Conservation (phyloP, 208 protist species). For the Borovskyia barvae region DNA sequence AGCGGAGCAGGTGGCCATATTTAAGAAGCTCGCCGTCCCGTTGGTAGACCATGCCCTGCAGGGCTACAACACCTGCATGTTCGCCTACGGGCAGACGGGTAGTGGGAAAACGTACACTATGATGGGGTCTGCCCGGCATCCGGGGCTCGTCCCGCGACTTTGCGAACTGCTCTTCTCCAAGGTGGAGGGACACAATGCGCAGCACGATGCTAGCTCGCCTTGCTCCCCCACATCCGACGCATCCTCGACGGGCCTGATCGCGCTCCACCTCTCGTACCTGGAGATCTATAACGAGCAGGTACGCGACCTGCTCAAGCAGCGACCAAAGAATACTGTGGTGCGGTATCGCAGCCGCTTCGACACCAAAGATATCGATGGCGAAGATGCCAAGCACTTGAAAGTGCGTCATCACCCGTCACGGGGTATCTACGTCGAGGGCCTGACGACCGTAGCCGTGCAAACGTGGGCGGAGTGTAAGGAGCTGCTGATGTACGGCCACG, state of each 20-base stretch:
- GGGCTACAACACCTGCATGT: constrained; percentile 85
- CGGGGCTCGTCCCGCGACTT: constrained; percentile 75
- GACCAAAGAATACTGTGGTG: constrained; percentile 51
- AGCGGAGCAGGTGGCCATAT: constrained; percentile 53
- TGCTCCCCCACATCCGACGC: too few relatives aligned
- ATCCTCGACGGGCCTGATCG: not conserved
- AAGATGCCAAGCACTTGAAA: constrained; percentile 57
- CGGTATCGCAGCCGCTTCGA: constrained; percentile 64
- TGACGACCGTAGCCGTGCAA: constrained; percentile 72
- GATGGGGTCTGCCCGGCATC: constrained; percentile 64
- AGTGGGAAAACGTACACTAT: constrained; percentile 95
- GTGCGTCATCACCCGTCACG: constrained; percentile 66
- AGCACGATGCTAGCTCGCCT: not conserved
- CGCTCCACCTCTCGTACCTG: constrained; percentile 74
- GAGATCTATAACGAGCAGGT: constrained; percentile 90
- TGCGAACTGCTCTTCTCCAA: constrained; percentile 54
- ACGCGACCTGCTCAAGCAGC: constrained; percentile 69
- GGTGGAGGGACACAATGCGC: constrained; percentile 16
- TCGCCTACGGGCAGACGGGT: constrained; percentile 90
- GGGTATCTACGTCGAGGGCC: constrained; percentile 74
- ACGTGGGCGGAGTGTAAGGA: constrained; percentile 63
- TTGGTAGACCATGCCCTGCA: constrained; percentile 44
- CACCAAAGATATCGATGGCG: constrained; percentile 41
- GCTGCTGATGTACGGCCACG: constrained; percentile 67
- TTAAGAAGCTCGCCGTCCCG: constrained; percentile 39